Evolutionary conservation across 169 alveolate genomes (phyloP).

Genomic region (Babesia ovata): DNA sequence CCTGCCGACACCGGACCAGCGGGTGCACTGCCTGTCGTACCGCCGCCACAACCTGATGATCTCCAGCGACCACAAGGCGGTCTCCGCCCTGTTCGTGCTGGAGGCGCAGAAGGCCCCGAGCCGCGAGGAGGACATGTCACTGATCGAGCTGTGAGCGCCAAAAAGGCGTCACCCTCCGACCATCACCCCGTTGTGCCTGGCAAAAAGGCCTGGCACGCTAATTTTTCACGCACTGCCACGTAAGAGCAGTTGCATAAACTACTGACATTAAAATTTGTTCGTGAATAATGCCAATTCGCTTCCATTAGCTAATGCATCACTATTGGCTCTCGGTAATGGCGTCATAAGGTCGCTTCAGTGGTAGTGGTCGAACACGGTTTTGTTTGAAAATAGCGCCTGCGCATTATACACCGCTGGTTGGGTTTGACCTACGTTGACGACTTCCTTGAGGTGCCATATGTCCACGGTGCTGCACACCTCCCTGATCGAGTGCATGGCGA

Average conservation of each 20-base stretch:
- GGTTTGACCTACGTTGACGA: constrained; percentile 33
- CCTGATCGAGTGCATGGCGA: constrained; percentile 96
- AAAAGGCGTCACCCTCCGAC: too few relatives aligned
- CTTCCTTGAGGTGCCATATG: constrained; percentile 56
- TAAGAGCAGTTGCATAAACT: not conserved
- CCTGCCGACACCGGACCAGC: not conserved
- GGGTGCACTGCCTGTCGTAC: constrained; percentile 53
- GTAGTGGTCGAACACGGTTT: constrained; percentile 13
- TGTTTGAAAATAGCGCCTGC: constrained; percentile 26
- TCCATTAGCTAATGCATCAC: too few relatives aligned
- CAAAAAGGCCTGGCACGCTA: too few relatives aligned
- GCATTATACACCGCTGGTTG: not conserved
- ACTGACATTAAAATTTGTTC: not conserved
- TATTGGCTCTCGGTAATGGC: too few relatives aligned
- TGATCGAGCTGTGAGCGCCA: constrained; percentile 30
- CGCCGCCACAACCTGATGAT: constrained; percentile 72
- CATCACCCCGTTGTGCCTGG: too few relatives aligned
- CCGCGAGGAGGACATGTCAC: not conserved
- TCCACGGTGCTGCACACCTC: constrained; percentile 83
- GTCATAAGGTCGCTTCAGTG: not conserved
- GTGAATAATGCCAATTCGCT: not conserved
- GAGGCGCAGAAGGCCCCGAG: not conserved
- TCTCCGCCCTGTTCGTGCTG: constrained; percentile 73
- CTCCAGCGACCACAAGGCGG: constrained; percentile 83
- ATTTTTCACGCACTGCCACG: not conserved